These are phyloP conservation scores for Termitomyces bulborhizus DNA, from an alignment of 768 basidiomycete genomes.

Conservation along the genomic window DNA sequence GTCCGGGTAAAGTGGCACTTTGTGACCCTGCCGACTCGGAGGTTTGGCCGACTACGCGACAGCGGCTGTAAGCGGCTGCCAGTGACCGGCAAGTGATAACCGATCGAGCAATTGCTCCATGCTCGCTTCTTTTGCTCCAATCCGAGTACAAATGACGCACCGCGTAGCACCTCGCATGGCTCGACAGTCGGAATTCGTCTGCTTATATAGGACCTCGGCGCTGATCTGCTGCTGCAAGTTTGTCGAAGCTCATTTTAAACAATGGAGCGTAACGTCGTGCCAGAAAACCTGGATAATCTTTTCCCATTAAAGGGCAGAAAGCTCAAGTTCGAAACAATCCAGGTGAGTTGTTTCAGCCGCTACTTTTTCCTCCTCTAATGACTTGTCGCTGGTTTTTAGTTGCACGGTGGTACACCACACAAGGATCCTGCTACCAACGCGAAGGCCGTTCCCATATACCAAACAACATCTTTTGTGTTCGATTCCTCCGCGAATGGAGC, in stretches of 20 bases:
- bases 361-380: background rate
- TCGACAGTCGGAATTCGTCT: too few species aligned
- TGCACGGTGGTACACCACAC: slow-evolving; percentile 52
- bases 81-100: too few species aligned
- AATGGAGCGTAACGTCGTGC: slow-evolving; percentile 11
- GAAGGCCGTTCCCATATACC: slow-evolving; percentile 59
- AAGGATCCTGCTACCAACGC: slow-evolving; percentile 50
- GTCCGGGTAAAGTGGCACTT: too few species aligned
- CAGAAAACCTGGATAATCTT: slow-evolving; percentile 20
- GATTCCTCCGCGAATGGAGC: slow-evolving; percentile 41
- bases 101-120: background rate
- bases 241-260: background rate
- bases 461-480: slow-evolving; percentile 50
- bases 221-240: background rate
- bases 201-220: background rate
- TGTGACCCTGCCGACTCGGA: too few species aligned
- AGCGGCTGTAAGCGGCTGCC: too few species aligned
- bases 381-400: slow-evolving; percentile 29
- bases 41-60: too few species aligned
- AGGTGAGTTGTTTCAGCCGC: background rate
- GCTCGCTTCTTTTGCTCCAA: background rate
- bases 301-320: slow-evolving; percentile 16
- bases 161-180: too few species aligned
- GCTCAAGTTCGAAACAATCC: slow-evolving; percentile 50
- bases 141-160: background rate